Base-by-base conservation (phyloP, 2,329 filamentous ascomycete species). In the Xylariaceae sp. region DNA sequence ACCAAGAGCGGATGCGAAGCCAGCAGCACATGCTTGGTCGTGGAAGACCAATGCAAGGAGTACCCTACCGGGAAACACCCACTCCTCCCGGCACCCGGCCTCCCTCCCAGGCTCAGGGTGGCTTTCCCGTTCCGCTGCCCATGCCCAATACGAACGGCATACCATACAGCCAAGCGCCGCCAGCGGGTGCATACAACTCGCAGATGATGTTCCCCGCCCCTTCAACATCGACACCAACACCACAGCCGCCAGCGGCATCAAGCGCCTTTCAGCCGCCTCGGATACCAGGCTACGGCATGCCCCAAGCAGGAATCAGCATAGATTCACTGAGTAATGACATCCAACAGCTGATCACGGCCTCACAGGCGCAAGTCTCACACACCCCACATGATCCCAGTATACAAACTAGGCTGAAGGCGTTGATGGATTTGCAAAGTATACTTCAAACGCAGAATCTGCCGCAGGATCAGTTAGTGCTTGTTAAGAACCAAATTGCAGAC, bases 261-360 rank as follows among this genome's bases (percentile, higher is more conserved):
- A 56, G 58, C 36, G 58, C 61, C 24, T 69, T 65, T 44, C 67
- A 61, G 41, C 59, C 58, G 34, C 62, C 62, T 22, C 52, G 56
- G 33, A 45, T 59, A 27, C 59, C 60, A 52, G 54, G 56, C 35
- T 63, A 61, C 52, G 56, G 57, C 41, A 51, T 55, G 47, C 50
- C 56, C 35, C 58, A 60, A 44, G 55, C 58, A 54, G 69, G 68
- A 46, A 68, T 72, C 64, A 77, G 76, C 63, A 67, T 83, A 66
- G 80, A 84, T 53, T 75, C 77, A 53, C 70, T 96, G 59, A 87
- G 85, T 63, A 75, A 74, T 65, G 88, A 95, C 63, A 80, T 95
- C 57, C 77, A 83, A 51, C 77, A 75, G 52, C 69, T 94, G 49
- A 86, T 94, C 57, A 62, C 71, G 52, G 75, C 75, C 47, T 80